A percentile compares a stretch with the other conserved stretches of the same genome.
Evolutionary conservation across 768 basidiomycete species (phyloP).

Genomic region (Auriscalpium orientale): DNA sequence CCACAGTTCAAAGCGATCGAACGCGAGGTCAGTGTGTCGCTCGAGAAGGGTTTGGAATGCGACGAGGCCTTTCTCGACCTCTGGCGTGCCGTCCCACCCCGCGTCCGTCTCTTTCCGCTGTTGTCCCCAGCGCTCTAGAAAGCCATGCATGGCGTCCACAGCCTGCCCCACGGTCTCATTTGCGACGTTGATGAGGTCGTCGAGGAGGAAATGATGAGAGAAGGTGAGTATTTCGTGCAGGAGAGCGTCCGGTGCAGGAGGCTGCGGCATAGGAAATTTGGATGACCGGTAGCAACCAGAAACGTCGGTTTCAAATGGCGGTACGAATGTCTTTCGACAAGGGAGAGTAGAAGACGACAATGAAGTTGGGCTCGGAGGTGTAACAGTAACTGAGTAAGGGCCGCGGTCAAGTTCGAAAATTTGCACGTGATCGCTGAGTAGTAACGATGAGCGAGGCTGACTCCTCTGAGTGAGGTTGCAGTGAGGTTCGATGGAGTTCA

Average conservation of each 20-base stretch:
- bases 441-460: no score
- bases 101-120: conserved; percentile 43
- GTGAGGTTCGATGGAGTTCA: no score
- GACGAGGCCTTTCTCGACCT: conserved; percentile 74
- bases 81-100: conserved; percentile 56
- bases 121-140: conserved; percentile 68
- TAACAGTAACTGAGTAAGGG: no score
- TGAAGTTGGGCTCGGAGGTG: no score
- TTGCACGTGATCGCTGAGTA: no score
- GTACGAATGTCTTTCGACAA: no score
- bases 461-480: no score
- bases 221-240: conserved; percentile 75
- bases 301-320: no score
- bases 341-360: no score
- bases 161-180: conserved; percentile 74
- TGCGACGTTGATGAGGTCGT: conserved; percentile 79
- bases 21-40: conserved; percentile 82
- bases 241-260: conserved; percentile 38
- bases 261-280: neutral
- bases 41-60: conserved; percentile 86
- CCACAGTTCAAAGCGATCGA: conserved; percentile 91
- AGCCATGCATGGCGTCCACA: conserved; percentile 73
- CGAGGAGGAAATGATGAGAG: conserved; percentile 75
- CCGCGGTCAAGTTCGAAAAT: no score
- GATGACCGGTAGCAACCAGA: neutral